A percentile compares a stretch with the other conserved stretches of the same genome.
Evolutionary conservation across 140 eudicot genomes (phyloP).

Genomic region (Ambrosia hybrid): DNA sequence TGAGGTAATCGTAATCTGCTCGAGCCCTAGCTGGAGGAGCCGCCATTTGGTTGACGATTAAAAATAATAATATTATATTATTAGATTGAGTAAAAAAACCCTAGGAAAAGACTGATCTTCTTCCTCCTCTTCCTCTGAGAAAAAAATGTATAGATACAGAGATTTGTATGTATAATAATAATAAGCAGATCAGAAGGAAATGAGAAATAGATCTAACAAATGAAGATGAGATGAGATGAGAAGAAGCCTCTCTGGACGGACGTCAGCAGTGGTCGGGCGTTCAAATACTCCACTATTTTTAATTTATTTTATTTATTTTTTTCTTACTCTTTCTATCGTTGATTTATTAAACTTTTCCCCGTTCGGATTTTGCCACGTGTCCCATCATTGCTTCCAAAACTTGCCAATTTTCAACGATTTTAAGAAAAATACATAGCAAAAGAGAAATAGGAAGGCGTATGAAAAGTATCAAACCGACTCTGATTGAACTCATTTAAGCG

Average conservation of each 20-base stretch:
- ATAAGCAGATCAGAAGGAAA: conserved; percentile 32
- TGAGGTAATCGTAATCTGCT: conserved; percentile 54
- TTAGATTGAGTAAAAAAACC: conserved; percentile 34
- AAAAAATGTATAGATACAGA: conserved; percentile 3
- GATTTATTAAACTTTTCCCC: conserved; percentile 12
- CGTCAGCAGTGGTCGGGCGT: conserved; percentile 38
- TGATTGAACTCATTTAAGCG: no score
- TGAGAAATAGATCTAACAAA: conserved; percentile 34
- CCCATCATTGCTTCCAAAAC: neutral
- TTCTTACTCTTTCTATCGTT: conserved; percentile 9
- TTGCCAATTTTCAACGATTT: neutral
- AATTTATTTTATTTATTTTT: neutral
- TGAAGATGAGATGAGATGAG: conserved; percentile 35
- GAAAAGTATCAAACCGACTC: no score
- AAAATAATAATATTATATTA: conserved; percentile 2
- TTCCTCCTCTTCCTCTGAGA: conserved; percentile 24
- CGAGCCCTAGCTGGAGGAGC: conserved; percentile 64
- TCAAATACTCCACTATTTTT: conserved; percentile 17
- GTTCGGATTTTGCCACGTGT: conserved; percentile 24
- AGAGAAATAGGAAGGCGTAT: no score
- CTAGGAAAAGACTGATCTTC: conserved; percentile 35
- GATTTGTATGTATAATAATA: conserved; percentile 30
- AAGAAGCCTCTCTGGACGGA: conserved; percentile 30
- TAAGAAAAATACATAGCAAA: no score
- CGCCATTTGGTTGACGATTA: conserved; percentile 39